Evolutionary conservation across 805 yeast species (phyloP), one percentile per base, ranked within the genome.

Genomic region (Kluyveromyces wickerhamii): DNA sequence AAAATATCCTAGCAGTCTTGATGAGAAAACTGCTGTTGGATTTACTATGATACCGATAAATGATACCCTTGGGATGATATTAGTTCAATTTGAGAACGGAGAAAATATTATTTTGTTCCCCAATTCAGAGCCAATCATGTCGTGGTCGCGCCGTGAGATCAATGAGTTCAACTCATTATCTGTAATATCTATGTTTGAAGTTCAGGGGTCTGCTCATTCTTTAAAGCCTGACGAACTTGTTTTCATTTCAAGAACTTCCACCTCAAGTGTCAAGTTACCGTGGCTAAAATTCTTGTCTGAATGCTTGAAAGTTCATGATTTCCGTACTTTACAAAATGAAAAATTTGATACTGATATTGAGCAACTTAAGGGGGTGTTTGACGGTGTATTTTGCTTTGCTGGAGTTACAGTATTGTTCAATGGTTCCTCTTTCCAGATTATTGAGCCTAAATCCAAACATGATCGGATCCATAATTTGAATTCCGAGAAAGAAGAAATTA

Each of bases 1-100:
- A 20, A 81, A 83, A 3, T 79, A 65, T 42, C 81, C 83, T 1
- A 68, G 65, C 3, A 53, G 48, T 8, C 51, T 79, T 3, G 26
- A 22, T 14, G 25, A 10, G 12, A 77, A 79, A 48, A 62, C 59
- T 3, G 68, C 62, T 21, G 61, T 62, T 7, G 71, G 72, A 1
- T 39, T 52, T 5, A 63, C 60, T 21, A 47, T 73, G 7, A 27
- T 47, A 1, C 37, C 55, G 4, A 9, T 51, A 30, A 44, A 48
- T 3, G 35, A 41, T 1, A 17, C 34, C 1, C 41, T 46, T 5
- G 63, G 57, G 26, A 23, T 61, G 1, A 30, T 60, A 12, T 38
- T 41, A 18, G 27, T 57, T 15, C 31, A 51, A 5, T 54, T 52
- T 35, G 48, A 49, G 11, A 42, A 56, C 36, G 59, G 59, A 8